Evolutionary conservation across 225 moss, liverwort and hornwort genomes (phyloP), one percentile per base, ranked within the genome.

Genomic region (Rhytidiadelphus loreus): DNA sequence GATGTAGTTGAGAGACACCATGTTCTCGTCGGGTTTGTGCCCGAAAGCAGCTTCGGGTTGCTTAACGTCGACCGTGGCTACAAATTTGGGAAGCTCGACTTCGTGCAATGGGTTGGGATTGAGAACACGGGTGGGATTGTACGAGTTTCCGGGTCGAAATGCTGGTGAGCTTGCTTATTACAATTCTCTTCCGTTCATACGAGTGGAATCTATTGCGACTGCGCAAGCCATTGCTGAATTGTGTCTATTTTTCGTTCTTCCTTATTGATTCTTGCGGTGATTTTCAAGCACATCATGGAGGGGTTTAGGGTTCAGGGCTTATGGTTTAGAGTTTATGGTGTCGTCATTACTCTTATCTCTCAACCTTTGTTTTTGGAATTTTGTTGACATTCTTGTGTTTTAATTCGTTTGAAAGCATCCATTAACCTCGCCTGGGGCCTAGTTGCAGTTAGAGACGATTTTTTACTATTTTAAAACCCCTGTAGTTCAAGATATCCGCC

Each of bases 1-100:
- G 37, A 35, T 80, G 80, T 41, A 87, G 77, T 83, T 41, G 85
- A 60, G 86, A 68, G 82, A 44, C 58, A 56, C 69, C 60, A 93
- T 93, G 93, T 53, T 90, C 80, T 92, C 69, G 86, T 83, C 79
- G 50, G n/a, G 59, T 64, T 76, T 89, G 80, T 85, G 87, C 61
- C 28, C 91, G 59, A 87, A 85, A 83, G 80, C 87, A 29, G 50
- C 83, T 57, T 55, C 62, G 53, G 81, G 87, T 35, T 88, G 59
- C 43, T 83, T 78, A 18, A 74, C 61, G 32, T 60, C 86, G 26
- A 85, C 88, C 32, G 24, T 83, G 53, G 44, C 77, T 28, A 69
- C 85, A 33, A 90, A 81, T 64, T 74, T 48, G 73, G 75, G 90
- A 61, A 82, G 90, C 90, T 88, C 87, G 46, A 84, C 73, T 46